Base-by-base conservation (phyloP, 164 flowering plant species). In the Chloranthus sessilifolius region DNA sequence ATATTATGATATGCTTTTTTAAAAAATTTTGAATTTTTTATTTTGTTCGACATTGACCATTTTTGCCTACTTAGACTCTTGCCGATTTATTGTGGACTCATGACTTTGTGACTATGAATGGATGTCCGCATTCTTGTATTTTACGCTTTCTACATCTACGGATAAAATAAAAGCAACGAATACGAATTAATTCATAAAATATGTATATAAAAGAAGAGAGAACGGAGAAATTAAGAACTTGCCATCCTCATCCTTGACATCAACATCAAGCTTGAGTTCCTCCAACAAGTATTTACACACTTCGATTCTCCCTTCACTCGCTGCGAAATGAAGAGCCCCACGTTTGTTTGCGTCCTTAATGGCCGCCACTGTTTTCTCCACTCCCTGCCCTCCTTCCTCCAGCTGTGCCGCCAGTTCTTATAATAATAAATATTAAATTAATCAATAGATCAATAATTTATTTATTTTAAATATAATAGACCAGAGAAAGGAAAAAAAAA, bases 261-360 rank as follows among this genome's bases (percentile, higher is more conserved):
- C 78, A 0, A 79, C 79, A 55, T 81, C 79, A 7, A 88, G 77
- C 61, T 78, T 77, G 78, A 88, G 64, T 28, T 88, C 94, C 74
- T 82, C 89, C 41, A 86, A 2, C 74, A 92, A 71, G 64, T 82
- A 92, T 68, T 73, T 84, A 80, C 96, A 92, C 23, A 92, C 76
- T 59, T 92, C 99, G 59, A 76, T 78, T 66, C 77, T 57, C 16
- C 99, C 99, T 52, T 88, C 96, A 53, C 94, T 76, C 0, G 96
- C 95, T 3, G 96, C 96, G 74, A 92, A 92, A 67, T 88, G 95
- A 62, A 92, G 65, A 5, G 99, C 95, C 40, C 95, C 95, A 27
- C 99, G 74, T 60, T 83, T 80, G 58, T 92, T 86, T 1, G 89
- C 99, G 54, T 92, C 99, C 67, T 92, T 92, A 36, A 88, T 75